Evolutionary conservation across 2,329 filamentous ascomycete species (phyloP), one percentile per base, ranked within the genome.

Genomic region (Endothia cerciana): DNA sequence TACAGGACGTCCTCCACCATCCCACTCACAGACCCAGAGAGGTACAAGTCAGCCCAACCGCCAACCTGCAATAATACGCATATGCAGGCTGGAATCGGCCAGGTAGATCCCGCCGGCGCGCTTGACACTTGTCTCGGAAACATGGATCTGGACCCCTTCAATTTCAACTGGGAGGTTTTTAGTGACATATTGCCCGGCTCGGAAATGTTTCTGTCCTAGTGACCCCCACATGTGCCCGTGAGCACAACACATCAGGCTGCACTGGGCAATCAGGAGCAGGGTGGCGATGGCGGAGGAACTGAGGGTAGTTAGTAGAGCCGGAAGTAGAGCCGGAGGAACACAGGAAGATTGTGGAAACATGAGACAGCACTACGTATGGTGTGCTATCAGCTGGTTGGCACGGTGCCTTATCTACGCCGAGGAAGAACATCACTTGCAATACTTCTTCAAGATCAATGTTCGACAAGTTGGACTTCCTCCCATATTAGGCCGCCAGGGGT

Each of bases 81-180:
- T 38, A 7, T 40, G 28, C 55, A 22, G 19, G 7, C 17, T 19
- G 2, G 17, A 4, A 22, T 43, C 10, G 30, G 41, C 19, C 63
- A 55, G n/a, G 28, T 28, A 7, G 19, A 43, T 22, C n/a, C 10
- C 22, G 1, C 61, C 11, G 40, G 40, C 40, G 19, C 57, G 0
- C 40, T 49, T n/a, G 51, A 57, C 25, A 49, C 49, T 7, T 36
- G 22, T 15, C 51, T 65, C 15, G 64, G 22, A 17, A 55, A 57
- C 6, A 63, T 66, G 60, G 60, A 63, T 25, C 30, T 56, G 33
- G 64, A 66, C 13, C 30, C 36, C 13, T 63, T 60, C 22, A 4
- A 25, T 13, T 60, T 63, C 36, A 22, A 66, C 40, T 66, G 64
- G 64, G 60, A 33, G 1, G 51, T 59, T 13, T 59, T 43, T n/a